These are phyloP conservation scores for Didymellaceae sp. DNA, from an alignment of 2,329 filamentous ascomycete genomes.

Conservation along the genomic window DNA sequence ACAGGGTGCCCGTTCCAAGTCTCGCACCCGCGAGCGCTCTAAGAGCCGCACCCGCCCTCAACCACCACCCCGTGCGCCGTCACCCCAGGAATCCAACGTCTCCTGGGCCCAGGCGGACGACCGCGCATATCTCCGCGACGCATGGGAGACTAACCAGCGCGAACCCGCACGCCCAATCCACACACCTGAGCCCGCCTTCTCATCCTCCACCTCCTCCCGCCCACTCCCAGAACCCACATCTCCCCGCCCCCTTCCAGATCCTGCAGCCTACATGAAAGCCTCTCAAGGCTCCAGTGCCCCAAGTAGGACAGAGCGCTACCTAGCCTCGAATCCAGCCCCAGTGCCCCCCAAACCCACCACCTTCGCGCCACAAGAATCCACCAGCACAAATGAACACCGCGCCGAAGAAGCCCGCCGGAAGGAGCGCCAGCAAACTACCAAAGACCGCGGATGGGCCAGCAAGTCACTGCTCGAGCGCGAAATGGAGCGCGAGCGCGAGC, in stretches of 20 bases:
- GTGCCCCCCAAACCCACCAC: constrained; percentile 49
- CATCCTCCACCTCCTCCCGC: constrained; percentile 26
- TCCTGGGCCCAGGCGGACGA: constrained; percentile 70
- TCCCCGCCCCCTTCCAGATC: constrained; percentile 43
- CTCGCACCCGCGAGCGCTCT: constrained; percentile 44
- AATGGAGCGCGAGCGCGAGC: constrained; percentile 79
- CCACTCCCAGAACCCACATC: constrained; percentile 43
- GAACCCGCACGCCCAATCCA: constrained; percentile 40
- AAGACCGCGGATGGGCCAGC: constrained; percentile 67
- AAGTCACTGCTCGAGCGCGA: constrained; percentile 78
- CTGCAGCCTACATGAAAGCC: constrained; percentile 37
- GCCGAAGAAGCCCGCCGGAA: constrained; percentile 66
- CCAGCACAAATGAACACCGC: constrained; percentile 66
- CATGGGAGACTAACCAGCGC: constrained; percentile 56
- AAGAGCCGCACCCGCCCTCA: constrained; percentile 43
- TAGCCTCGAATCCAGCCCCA: constrained; percentile 63
- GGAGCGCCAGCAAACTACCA: constrained; percentile 66
- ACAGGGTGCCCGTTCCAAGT: constrained; percentile 48
- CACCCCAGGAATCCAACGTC: constrained; percentile 60
- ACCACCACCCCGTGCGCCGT: constrained; percentile 47
- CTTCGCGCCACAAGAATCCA: constrained; percentile 59
- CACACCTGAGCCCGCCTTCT: constrained; percentile 27
- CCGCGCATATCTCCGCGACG: constrained; percentile 66
- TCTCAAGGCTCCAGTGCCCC: constrained; percentile 8
- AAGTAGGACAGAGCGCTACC: constrained; percentile 64